phyloP scores from a whole-genome alignment of 352 stramenopile species.

The Globisporangium acanthophoron region DNA sequence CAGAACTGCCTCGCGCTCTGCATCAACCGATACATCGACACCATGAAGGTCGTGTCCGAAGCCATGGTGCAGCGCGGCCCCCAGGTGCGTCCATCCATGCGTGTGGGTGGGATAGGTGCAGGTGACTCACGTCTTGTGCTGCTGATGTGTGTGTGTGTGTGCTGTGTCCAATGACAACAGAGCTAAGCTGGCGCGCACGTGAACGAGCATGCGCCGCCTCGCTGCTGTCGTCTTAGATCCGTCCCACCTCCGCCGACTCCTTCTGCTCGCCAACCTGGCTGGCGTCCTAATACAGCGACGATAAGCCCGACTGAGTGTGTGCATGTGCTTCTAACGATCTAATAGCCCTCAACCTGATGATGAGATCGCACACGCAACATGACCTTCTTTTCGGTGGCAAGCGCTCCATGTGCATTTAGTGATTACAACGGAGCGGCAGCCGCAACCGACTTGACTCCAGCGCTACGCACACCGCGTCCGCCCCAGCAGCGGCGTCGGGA shows the following conservation, averaged over 20 bases:
- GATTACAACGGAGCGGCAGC: conserved; percentile 11
- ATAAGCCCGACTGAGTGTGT: neutral
- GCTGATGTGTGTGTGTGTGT: neutral
- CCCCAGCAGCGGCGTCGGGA: neutral
- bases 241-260: neutral
- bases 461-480: neutral
- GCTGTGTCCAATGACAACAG: neutral
- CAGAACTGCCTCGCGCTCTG: conserved; percentile 87
- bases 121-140: neutral
- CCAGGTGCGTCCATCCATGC: conserved; percentile 25
- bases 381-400: neutral
- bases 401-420: conserved; percentile 7
- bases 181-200: neutral
- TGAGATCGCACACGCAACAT: neutral
- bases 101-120: neutral
- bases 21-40: conserved; percentile 90
- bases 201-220: neutral
- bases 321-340: neutral
- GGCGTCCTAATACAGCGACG: neutral
- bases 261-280: neutral
- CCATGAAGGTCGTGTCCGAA: conserved; percentile 87
- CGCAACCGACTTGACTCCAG: conserved; percentile 15
- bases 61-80: conserved; percentile 69
- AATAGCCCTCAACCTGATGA: neutral
- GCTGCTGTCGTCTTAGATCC: neutral